Conservation (phyloP, 176 grass and related monocot species). For the Phyllostachys edulis region DNA sequence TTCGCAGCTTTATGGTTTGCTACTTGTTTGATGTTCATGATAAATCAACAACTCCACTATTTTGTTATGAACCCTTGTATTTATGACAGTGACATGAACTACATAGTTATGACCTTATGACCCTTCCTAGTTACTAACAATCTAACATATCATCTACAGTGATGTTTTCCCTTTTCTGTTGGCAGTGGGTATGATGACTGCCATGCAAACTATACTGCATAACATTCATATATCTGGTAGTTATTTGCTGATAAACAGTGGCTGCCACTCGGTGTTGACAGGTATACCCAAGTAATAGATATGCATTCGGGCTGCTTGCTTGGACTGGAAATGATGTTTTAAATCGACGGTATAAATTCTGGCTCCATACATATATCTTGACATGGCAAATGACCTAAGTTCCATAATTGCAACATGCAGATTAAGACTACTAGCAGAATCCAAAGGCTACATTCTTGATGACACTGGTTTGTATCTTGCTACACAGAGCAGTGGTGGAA, state of each 20-base stretch:
- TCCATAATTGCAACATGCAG: conserved; percentile 37
- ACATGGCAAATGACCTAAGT: background rate
- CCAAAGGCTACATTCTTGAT: conserved; percentile 82
- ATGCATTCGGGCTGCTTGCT: conserved; percentile 76
- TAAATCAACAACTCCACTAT: background rate
- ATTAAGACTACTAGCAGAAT: conserved; percentile 82
- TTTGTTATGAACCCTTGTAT: background rate
- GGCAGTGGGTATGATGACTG: background rate
- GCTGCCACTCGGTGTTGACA: conserved; percentile 19
- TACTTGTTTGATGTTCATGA: background rate
- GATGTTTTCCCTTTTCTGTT: background rate
- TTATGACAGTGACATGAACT: background rate
- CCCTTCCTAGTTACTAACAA: background rate
- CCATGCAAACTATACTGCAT: background rate
- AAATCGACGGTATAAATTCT: conserved; percentile 67
- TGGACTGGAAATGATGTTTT: conserved; percentile 99
- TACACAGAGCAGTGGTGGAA: conserved; percentile 50
- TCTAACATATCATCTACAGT: background rate
- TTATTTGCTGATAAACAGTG: background rate
- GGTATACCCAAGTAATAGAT: conserved; percentile 83
- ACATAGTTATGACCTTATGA: background rate
- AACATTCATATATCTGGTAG: background rate
- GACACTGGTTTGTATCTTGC: conserved; percentile 89
- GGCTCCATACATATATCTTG: background rate
- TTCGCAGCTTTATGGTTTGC: background rate